Evolutionary conservation across 2,329 filamentous ascomycete genomes (phyloP), one percentile per base, ranked within the genome.

Genomic region (Hypoxylon sp.): DNA sequence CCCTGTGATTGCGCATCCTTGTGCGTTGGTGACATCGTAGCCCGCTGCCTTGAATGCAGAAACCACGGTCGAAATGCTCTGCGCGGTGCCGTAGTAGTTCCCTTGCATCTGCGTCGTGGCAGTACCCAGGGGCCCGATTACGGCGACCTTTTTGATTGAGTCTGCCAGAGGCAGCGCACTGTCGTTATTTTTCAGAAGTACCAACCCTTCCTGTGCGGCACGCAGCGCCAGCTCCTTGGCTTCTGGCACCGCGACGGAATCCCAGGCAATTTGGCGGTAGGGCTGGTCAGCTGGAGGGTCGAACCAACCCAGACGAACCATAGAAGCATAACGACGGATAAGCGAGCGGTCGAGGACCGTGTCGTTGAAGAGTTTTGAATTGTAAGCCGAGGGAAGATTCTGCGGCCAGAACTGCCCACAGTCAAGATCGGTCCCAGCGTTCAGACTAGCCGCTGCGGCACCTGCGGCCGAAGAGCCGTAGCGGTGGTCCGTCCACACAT

Each of bases 71-170:
- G 63, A 61, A 44, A 65, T 60, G 44, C 53, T 64, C 30, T 63
- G 59, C 21, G 63, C 63, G n/a, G 27, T 62, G 5, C 63, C 63
- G 43, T 62, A 65, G 34, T 68, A 87, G 60, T 82, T 82, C 0
- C 83, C 83, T 40, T 80, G 79, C 71, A 87, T 75, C 51, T 84
- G 75, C 3, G 68, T 71, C 0, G 80, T 81, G 5, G 79, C 79
- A 41, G 82, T 82, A 2, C 79, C 81, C 75, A 81, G 86, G 35
- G 75, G 76, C 0, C 83, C 83, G 19, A 87, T 70, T 31, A 87
- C 68, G 0, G 79, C 82, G 3, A 86, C 70, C 5, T 68, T 74
- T 69, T 38, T 82, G 65, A 29, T 75, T 67, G 38, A 78, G 75
- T 5, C 74, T 71, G 62, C 78, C 71, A 13, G 73, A 67, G 15